phyloP scores from a whole-genome alignment of 805 yeast genomes.

The Pichia phayaonensis region DNA sequence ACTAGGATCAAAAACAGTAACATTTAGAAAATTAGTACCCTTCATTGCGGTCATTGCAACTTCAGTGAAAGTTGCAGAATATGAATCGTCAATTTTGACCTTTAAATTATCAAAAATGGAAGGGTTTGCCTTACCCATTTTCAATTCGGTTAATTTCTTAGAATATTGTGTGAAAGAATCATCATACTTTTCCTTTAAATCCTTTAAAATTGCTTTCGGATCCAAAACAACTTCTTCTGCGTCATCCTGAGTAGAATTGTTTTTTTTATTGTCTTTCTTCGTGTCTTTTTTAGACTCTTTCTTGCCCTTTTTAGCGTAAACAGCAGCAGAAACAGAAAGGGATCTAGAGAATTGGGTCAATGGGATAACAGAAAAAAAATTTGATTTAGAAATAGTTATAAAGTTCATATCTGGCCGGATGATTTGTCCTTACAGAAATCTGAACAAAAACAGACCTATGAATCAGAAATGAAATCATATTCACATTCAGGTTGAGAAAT shows the following conservation, averaged over 20 bases:
- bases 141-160: constrained; percentile 52
- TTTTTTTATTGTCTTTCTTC: constrained; percentile 6
- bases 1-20: constrained; percentile 85
- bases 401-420: not conserved
- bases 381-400: not conserved
- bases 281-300: constrained; percentile 10
- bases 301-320: constrained; percentile 14
- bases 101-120: constrained; percentile 52
- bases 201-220: constrained; percentile 29
- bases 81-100: constrained; percentile 42
- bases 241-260: constrained; percentile 11
- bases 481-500: no score
- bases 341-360: not conserved
- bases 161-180: constrained; percentile 44
- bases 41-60: constrained; percentile 66
- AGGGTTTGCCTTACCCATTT: constrained; percentile 64
- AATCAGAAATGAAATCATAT: not conserved
- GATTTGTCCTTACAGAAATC: no score
- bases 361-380: not conserved
- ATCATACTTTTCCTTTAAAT: constrained; percentile 37
- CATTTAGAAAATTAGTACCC: constrained; percentile 52
- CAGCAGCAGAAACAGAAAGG: constrained; percentile 2
- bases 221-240: constrained; percentile 24
- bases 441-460: no score
- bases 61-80: constrained; percentile 42